Conservation (phyloP, 2,329 filamentous ascomycete genomes). For the Botrytis sinoallii region DNA sequence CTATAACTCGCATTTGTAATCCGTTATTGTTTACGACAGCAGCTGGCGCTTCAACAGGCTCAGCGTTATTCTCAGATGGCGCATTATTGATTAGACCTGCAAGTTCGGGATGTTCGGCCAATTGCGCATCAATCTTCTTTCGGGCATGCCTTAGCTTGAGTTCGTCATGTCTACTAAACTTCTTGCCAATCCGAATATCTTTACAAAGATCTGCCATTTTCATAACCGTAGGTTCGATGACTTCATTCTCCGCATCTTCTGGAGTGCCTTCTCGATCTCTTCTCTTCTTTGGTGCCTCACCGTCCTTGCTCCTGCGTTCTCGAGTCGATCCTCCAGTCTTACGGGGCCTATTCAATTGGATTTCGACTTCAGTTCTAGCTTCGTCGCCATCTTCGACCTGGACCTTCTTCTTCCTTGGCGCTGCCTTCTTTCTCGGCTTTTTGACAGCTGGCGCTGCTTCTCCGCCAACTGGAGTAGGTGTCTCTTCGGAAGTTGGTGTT, state of each 20-base stretch:
- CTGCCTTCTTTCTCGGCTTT: conserved; percentile 14
- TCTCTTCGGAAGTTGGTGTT: conserved; percentile 32
- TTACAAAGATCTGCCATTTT: conserved; percentile 72
- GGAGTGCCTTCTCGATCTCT: conserved; percentile 47
- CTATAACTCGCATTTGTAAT: conserved; percentile 31
- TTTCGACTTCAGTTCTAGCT: conserved; percentile 29
- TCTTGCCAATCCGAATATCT: conserved; percentile 68
- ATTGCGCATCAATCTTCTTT: conserved; percentile 38
- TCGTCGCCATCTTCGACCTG: conserved; percentile 27
- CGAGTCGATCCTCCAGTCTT: conserved; percentile 22
- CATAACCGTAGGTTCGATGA: conserved; percentile 63
- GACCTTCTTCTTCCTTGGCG: conserved; percentile 28
- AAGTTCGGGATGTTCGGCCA: conserved; percentile 32
- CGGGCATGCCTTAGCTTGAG: conserved; percentile 64
- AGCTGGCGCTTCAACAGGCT: conserved; percentile 18
- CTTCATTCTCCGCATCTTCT: conserved; percentile 58
- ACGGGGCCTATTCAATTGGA: conserved; percentile 28
- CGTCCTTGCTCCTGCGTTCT: conserved; percentile 37
- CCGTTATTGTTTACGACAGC: conserved; percentile 18
- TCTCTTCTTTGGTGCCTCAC: conserved; percentile 33
- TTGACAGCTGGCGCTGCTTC: conserved; percentile 1
- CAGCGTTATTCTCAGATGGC: conserved; percentile 6
- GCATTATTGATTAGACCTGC: conserved; percentile 1
- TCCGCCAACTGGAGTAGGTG: conserved; percentile 20
- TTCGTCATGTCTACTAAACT: conserved; percentile 70